Evolutionary conservation across 305 asterid genomes (phyloP), one percentile per base, ranked within the genome.

Genomic region (Caryopteris hybrid): DNA sequence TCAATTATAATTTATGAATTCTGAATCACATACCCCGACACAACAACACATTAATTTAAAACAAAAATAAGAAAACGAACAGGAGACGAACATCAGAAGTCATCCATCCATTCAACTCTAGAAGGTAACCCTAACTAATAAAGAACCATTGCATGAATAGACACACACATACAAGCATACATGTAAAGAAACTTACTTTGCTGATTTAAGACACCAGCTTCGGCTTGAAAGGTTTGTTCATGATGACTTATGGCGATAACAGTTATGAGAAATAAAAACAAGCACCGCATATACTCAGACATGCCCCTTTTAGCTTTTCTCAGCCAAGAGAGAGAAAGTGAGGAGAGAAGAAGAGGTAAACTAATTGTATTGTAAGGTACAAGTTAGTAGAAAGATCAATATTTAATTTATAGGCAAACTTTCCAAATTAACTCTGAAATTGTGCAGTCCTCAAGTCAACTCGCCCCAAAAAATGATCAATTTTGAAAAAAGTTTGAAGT

Each of bases 381-480:
- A 46, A 16, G 8, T 14, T 2, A 46, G 18, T 22, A 5, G 11
- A 47, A 6, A 6, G 10, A 20, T 47, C 54, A 12, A 18, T 47
- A 22, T 17, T 17, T 20, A 25, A 20, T 16, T 52, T 52, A 53
- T 67, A 66, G n/a, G 50, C 46, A 33, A 54, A 50, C 16, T 10
- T 66, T 23, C n/a, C n/a, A 14, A 27, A 42, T 45, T 4, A 56
- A 53, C 16, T 25, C 11, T 66, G 70, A 14, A 47, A 34, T 14
- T 10, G 13, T 46, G 12, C 22, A 22, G 18, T 31, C 33, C 48
- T 48, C 61, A 69, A 69, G 60, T 69, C 74, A 69, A 60, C 61
- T 2, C 45, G 16, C 62, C 68, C 74, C 74, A 69, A 50, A 69
- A 53, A 60, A 36, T n/a, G 16, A 53, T 50, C 13, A 18, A 17